phyloP scores from a whole-genome alignment of 768 basidiomycete species.

The Amanita fuliginea region DNA sequence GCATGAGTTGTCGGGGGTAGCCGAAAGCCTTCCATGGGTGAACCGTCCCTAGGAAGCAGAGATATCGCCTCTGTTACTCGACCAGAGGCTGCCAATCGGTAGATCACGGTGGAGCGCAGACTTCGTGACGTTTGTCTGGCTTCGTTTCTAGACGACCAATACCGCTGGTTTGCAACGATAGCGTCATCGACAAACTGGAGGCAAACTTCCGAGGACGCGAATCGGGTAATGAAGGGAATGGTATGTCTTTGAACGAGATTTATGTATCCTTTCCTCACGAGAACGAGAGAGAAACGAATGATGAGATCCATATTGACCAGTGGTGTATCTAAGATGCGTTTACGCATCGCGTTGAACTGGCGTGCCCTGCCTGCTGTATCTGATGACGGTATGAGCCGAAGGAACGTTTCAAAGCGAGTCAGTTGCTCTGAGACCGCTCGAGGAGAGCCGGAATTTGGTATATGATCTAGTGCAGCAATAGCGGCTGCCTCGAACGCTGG shows the following conservation, averaged over 20 bases:
- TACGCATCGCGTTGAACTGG: conserved; percentile 13
- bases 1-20: conserved; percentile 27
- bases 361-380: conserved; percentile 1
- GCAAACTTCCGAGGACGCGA: conserved; percentile 22
- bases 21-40: conserved; percentile 14
- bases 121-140: conserved; percentile 6
- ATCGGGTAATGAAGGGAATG: conserved; percentile 32
- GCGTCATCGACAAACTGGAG: conserved; percentile 29
- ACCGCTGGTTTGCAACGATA: conserved; percentile 14
- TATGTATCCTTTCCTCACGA: conserved; percentile 28
- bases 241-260: conserved; percentile 11
- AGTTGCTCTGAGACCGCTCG: not conserved
- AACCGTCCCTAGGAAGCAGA: conserved; percentile 26
- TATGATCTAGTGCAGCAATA: conserved; percentile 10
- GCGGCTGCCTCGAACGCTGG: conserved; percentile 19
- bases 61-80: conserved; percentile 29
- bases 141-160: conserved; percentile 9
- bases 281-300: conserved; percentile 20
- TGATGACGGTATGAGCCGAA: conserved; percentile 10
- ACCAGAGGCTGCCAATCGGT: conserved; percentile 26
- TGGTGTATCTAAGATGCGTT: conserved; percentile 14
- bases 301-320: conserved; percentile 18
- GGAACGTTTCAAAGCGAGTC: conserved; percentile 9
- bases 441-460: not conserved
- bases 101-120: conserved; percentile 28